Base-by-base conservation (phyloP, 257 asterid species). In the Nicotiana tomentosiformis region DNA sequence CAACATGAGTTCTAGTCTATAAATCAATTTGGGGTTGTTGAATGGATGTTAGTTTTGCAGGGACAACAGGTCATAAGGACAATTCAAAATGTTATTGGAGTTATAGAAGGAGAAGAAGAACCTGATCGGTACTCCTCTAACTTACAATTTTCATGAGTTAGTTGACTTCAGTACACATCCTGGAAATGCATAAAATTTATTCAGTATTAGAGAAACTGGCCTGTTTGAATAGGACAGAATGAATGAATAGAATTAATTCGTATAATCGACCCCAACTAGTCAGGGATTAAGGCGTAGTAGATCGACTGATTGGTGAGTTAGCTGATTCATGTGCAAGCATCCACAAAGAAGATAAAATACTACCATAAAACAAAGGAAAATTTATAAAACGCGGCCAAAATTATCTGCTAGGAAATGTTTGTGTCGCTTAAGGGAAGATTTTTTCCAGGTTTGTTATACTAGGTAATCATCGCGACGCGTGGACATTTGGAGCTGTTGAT, bases 401-500 rank as follows among this genome's bases (percentile, higher is more conserved):
- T 3, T 67, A 61, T 39, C 5, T 66, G 43, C 10, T 57, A 5
- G 74, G 26, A 61, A 43, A 33, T 33, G 84, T 32, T 66, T 37
- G 58, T 20, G 79, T 84, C 32, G 78, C 86, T 83, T 5, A 70
- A 61, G 78, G 80, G 84, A 55, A 77, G 82, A 43, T 39, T 76
- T 86, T 32, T 33, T 83, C 58, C 82, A 93, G 97, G 83, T 92
- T 35, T 86, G 95, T 95, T 81, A 92, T 93, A 87, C 86, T 95
- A 85, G 98, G 98, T 20, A 95, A 95, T 87, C 98, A 95, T 87
- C 92, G 97, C 55, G 98, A 95, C 82, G 98, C 98, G 33, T 95
- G 98, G 98, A 89, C 98, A 64, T 95, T 95, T 84, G 98, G 98
- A 86, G 98, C 97, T 77, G 96, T 76, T 72, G 98, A 93, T 90